Base-by-base conservation (phyloP, 352 stramenopile genomes). In the Pythium monospermum region DNA sequence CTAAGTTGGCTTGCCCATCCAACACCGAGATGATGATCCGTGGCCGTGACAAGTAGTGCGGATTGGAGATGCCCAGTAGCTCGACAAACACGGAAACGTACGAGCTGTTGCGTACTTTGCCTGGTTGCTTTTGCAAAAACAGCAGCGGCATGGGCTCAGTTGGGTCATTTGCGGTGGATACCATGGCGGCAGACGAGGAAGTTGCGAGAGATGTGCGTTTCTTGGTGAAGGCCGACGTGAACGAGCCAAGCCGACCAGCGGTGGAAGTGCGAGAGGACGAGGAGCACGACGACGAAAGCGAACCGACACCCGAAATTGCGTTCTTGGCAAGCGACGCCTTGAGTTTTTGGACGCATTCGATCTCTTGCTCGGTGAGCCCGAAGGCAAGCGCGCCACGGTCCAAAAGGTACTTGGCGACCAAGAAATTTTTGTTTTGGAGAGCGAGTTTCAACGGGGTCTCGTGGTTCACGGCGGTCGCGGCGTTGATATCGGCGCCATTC, bases 51-150 rank as follows among this genome's bases (percentile, higher is more conserved):
- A 89, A 60, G 27, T 64, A 73, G 11, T 71, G 51, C 23, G 76
- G 71, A 23, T 82, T 73, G 42, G 68, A 67, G 21, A 91, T 62
- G 21, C 68, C 73, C 3, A 89, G 66, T 26, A 85, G 73, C 49
- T 93, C 83, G 12, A 93, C 66, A 53, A 90, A 93, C 16, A 90
- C 59, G 6, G 80, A 90, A 18, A 89, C 71, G 49, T 93, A 93
- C 43, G 74, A 90, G 58, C 83, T 93, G 58, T 93, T 64, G 28
- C 71, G 71, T 1, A 87, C 66, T 56, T 76, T 77, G 15, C 83
- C 80, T 0, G 79, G 83, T 23, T 88, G 76, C 39, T 87, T 90
- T 42, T 85, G 68, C 15, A 91, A 41, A 35, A 91, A 91, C 3
- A 88, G 57, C 37, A 82, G 53, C 2, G 80, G 79, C 31, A 52